Percentiles rank a stretch among this genome's conserved stretches.
phyloP scores from a whole-genome alignment of 192 early-diverging fungal genomes.

The Diversispora eburnea region DNA sequence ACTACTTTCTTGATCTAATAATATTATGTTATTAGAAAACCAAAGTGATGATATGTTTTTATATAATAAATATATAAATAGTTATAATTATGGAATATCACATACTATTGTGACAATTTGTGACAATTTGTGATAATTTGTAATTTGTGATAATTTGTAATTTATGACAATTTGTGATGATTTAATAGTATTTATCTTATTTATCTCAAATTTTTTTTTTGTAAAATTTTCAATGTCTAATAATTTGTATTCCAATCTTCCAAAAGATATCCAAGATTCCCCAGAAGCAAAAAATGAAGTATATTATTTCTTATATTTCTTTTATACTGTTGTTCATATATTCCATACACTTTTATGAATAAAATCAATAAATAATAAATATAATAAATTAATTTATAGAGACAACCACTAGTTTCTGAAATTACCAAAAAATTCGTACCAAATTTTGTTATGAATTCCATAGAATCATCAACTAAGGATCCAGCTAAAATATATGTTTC shows the following conservation, averaged over 20 bases:
- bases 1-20: too few relatives aligned
- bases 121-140: too few relatives aligned
- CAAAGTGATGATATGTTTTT: too few relatives aligned
- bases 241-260: not conserved
- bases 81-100: too few relatives aligned
- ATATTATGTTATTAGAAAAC: too few relatives aligned
- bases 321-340: not conserved
- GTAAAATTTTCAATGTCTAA: not conserved
- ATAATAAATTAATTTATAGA: not conserved
- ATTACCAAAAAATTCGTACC: slow-evolving; percentile 16
- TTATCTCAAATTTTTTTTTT: not conserved
- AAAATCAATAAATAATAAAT: not conserved
- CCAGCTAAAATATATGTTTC: slow-evolving; percentile 37
- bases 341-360: too few relatives aligned
- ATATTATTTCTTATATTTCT: not conserved
- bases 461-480: slow-evolving; percentile 21
- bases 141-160: too few relatives aligned
- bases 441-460: not conserved
- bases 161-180: too few relatives aligned
- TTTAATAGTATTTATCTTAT: too few relatives aligned
- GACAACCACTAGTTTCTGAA: slow-evolving; percentile 1
- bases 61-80: too few relatives aligned
- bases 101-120: too few relatives aligned
- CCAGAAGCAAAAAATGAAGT: slow-evolving; percentile 18
- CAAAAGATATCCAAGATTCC: not conserved